Percentiles rank a stretch among this genome's conserved stretches.
Evolutionary conservation across 2,329 filamentous ascomycete species (phyloP).

Genomic region (Exophiala aquamarina): DNA sequence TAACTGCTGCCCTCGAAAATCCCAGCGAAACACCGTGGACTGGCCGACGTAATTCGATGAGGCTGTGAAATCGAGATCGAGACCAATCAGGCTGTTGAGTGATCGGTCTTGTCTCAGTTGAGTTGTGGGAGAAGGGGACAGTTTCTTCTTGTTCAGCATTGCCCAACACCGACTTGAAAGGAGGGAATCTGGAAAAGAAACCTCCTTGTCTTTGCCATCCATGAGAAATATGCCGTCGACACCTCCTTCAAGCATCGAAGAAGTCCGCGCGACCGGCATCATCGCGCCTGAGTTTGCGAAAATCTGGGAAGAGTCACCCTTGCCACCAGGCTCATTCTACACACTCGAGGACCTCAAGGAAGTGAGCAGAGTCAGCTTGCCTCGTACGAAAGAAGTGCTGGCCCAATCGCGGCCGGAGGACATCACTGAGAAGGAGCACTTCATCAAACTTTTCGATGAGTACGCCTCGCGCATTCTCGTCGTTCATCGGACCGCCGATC

Average conservation of each 20-base stretch:
- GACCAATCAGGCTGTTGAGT: no score
- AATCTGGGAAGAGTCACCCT: conserved; percentile 6
- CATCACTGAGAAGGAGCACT: conserved; percentile 16
- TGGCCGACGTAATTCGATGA: no score
- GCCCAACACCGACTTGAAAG: no score
- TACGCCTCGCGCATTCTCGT: conserved; percentile 16
- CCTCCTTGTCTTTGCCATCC: no score
- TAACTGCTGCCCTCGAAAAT: no score
- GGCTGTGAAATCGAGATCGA: no score
- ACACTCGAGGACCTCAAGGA: conserved; percentile 14
- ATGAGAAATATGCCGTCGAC: conserved; percentile 20
- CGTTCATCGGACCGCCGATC: conserved; percentile 8
- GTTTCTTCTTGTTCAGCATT: no score
- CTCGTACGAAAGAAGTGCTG: conserved; percentile 6
- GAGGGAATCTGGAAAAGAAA: no score
- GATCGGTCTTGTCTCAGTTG: no score
- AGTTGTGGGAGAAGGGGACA: no score
- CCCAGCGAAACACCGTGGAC: no score
- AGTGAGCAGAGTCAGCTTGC: conserved; percentile 2
- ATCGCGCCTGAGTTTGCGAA: conserved; percentile 19
- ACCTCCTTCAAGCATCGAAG: conserved; percentile 11
- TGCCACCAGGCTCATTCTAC: conserved; percentile 11
- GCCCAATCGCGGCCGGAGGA: conserved; percentile 8
- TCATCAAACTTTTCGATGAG: conserved; percentile 15
- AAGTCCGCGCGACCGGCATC: conserved; percentile 17